Conservation (phyloP, 768 basidiomycete species). For the Mycena alexandri region DNA sequence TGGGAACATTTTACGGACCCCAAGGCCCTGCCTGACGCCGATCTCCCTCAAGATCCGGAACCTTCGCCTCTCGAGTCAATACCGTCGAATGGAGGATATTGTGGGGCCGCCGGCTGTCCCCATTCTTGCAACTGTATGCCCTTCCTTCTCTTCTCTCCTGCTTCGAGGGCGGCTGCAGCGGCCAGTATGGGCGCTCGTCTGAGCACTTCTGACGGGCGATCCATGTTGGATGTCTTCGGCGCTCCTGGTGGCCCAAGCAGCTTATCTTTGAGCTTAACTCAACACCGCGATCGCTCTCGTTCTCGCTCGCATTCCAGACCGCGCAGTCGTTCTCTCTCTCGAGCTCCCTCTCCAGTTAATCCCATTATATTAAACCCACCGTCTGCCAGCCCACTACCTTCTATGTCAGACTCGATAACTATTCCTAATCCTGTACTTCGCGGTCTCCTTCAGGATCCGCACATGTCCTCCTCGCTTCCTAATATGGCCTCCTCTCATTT, state of each 20-base stretch:
- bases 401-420: slow-evolving; percentile 40
- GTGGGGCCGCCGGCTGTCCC: slow-evolving; percentile 42
- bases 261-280: slow-evolving; percentile 34
- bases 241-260: slow-evolving; percentile 32
- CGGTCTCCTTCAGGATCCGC: slow-evolving; percentile 56
- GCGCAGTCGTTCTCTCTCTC: slow-evolving; percentile 37
- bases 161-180: slow-evolving; percentile 32
- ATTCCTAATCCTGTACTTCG: slow-evolving; percentile 45
- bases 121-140: slow-evolving; percentile 37
- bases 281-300: slow-evolving; percentile 37
- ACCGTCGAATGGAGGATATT: slow-evolving; percentile 18
- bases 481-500: slow-evolving; percentile 46
- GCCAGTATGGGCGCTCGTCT: slow-evolving; percentile 10
- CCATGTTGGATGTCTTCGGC: slow-evolving; percentile 9
- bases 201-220: neutral
- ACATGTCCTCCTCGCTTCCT: slow-evolving; percentile 59
- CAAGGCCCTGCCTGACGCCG: slow-evolving; percentile 22
- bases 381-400: slow-evolving; percentile 31
- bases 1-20: slow-evolving; percentile 21
- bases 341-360: slow-evolving; percentile 26
- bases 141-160: slow-evolving; percentile 33
- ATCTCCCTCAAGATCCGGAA: slow-evolving; percentile 29
- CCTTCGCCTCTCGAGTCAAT: neutral
- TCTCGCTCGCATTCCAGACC: slow-evolving; percentile 40
- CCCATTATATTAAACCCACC: neutral